Percentiles rank a stretch among this genome's conserved stretches.
These are phyloP conservation scores for Boletus subparvulus DNA, from an alignment of 768 basidiomycete genomes.

Conservation along the genomic window DNA sequence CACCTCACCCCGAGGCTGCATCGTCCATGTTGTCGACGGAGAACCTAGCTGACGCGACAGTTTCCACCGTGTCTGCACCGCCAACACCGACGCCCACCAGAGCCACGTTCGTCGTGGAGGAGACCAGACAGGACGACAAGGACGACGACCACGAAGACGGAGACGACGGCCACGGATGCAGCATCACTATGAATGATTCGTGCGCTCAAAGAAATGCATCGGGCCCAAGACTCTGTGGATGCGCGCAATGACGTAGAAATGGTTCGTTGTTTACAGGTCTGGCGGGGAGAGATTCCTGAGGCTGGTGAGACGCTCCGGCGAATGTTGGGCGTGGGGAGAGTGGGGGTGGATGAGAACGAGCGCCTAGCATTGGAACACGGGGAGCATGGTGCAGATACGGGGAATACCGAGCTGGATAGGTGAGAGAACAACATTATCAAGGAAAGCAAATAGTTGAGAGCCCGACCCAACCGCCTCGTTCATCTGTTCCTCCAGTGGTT, in stretches of 20 bases:
- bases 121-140: not conserved
- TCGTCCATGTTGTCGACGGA: not conserved
- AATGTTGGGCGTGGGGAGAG: slow-evolving; percentile 3
- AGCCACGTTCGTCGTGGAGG: slow-evolving; percentile 6
- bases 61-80: not conserved
- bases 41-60: not conserved
- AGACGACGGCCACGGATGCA: not conserved
- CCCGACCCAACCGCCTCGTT: not conserved
- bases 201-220: slow-evolving; percentile 20
- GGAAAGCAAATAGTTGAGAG: slow-evolving; percentile 17
- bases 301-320: slow-evolving; percentile 25
- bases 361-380: not conserved
- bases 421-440: not conserved
- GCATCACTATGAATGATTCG: not conserved
- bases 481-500: not conserved
- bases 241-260: slow-evolving; percentile 19
- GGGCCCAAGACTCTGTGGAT: slow-evolving; percentile 21
- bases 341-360: too few relatives aligned
- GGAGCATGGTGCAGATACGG: not conserved
- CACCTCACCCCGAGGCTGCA: not conserved
- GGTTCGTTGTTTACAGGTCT: slow-evolving; percentile 24
- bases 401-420: slow-evolving; percentile 38
- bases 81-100: slow-evolving; percentile 13
- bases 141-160: not conserved
- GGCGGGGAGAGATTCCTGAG: slow-evolving; percentile 22